A percentile compares a stretch with the other conserved stretches of the same genome.
Conservation (phyloP, 1,284 basidiomycete genomes). For the Cerrena zonata region DNA sequence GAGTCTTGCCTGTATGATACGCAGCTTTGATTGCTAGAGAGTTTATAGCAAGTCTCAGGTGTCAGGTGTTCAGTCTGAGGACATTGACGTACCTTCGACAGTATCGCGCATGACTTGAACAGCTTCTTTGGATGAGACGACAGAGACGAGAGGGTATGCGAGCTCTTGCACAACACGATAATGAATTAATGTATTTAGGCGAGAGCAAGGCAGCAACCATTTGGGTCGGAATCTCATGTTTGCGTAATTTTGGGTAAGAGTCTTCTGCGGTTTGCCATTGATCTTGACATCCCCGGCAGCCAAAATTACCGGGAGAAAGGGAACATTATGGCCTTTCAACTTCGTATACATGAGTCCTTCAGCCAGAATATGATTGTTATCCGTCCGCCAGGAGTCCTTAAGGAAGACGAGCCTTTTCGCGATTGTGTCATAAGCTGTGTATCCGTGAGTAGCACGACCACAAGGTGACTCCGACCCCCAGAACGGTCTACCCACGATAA, state of each 20-base stretch:
- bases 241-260: background rate
- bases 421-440: conserved; percentile 7
- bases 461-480: background rate
- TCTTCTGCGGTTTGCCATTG: background rate
- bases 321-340: conserved; percentile 3
- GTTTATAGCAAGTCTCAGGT: background rate
- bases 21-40: conserved; percentile 1
- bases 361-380: background rate
- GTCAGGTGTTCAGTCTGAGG: too few relatives aligned
- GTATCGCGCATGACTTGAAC: conserved; percentile 5
- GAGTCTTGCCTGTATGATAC: background rate
- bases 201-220: background rate
- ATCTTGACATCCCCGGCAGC: conserved; percentile 9
- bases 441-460: conserved; percentile 9
- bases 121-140: background rate
- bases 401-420: conserved; percentile 10
- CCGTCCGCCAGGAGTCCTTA: conserved; percentile 10
- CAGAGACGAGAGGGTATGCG: background rate
- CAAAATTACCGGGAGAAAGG: conserved; percentile 7
- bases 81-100: conserved; percentile 1
- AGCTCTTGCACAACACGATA: conserved; percentile 7
- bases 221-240: background rate
- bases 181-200: background rate
- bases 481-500: conserved; percentile 7
- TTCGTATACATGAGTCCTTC: conserved; percentile 6